These are phyloP conservation scores for Picochlorum sp. DNA, from an alignment of 139 green algal genomes.

Conservation along the genomic window DNA sequence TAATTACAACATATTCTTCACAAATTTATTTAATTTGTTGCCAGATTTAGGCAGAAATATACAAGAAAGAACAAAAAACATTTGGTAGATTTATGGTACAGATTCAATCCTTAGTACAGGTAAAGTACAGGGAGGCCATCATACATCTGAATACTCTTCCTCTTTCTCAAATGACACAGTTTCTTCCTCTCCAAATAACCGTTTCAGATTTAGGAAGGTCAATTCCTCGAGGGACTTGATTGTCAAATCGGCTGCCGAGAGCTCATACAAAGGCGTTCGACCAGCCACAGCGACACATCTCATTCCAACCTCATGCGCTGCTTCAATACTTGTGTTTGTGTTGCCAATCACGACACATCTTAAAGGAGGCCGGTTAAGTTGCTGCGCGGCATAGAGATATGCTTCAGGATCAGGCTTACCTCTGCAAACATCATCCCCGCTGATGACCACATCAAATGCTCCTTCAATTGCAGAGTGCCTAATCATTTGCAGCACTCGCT, in stretches of 20 bases:
- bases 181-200: conserved; percentile 74
- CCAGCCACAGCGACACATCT: conserved; percentile 71
- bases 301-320: conserved; percentile 83
- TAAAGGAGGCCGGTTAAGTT: conserved; percentile 67
- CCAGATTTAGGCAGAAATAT: not conserved
- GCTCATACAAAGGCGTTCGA: conserved; percentile 72
- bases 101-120: too few relatives aligned
- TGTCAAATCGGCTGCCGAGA: conserved; percentile 77
- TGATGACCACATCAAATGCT: conserved; percentile 66
- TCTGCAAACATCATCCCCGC: conserved; percentile 60
- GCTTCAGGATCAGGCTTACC: conserved; percentile 62
- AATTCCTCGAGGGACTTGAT: conserved; percentile 68
- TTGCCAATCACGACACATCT: conserved; percentile 84
- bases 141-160: not conserved
- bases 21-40: too few relatives aligned
- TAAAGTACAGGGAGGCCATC: not conserved
- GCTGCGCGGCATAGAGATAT: conserved; percentile 58
- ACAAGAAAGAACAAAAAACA: not conserved
- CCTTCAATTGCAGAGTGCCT: conserved; percentile 35
- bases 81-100: too few relatives aligned
- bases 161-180: not conserved
- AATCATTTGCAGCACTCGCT: conserved; percentile 28
- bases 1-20: too few relatives aligned
- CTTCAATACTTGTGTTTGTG: conserved; percentile 74
- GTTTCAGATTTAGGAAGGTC: conserved; percentile 86